Conservation (phyloP, 768 basidiomycete species). For the Leccinum pellstonianum region DNA sequence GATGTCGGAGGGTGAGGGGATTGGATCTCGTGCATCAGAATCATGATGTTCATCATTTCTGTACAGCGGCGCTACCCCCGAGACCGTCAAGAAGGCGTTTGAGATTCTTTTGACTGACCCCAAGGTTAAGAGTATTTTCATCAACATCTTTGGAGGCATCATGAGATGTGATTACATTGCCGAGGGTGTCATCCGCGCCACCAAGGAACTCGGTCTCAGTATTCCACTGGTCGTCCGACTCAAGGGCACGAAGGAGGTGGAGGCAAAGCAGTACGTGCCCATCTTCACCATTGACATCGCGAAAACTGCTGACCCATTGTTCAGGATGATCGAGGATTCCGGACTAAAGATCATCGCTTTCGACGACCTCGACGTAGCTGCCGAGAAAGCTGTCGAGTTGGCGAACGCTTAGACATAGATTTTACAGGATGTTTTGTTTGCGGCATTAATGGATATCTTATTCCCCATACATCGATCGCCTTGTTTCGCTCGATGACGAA, state of each 20-base stretch:
- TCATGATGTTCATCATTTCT: constrained; percentile 2
- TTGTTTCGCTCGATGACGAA: constrained; percentile 3
- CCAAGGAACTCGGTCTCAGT: constrained; percentile 80
- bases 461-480: background rate
- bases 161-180: constrained; percentile 99
- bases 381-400: constrained; percentile 72
- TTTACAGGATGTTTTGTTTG: constrained; percentile 19
- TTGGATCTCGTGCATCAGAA: constrained; percentile 14
- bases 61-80: constrained; percentile 90
- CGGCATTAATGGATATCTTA: constrained; percentile 14
- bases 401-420: constrained; percentile 45
- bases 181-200: constrained; percentile 97
- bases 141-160: constrained; percentile 97
- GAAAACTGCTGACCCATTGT: constrained; percentile 6
- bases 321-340: constrained; percentile 89
- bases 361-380: constrained; percentile 92
- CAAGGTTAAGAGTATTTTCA: constrained; percentile 97
- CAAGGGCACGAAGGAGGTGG: constrained; percentile 95
- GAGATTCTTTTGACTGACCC: constrained; percentile 89
- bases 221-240: constrained; percentile 92
- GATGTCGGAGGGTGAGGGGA: constrained; percentile 85
- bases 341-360: constrained; percentile 92
- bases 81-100: constrained; percentile 99
- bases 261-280: constrained; percentile 84
- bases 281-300: background rate